Evolutionary conservation across 768 basidiomycete genomes (phyloP).

Genomic region (Nidularia sp.): DNA sequence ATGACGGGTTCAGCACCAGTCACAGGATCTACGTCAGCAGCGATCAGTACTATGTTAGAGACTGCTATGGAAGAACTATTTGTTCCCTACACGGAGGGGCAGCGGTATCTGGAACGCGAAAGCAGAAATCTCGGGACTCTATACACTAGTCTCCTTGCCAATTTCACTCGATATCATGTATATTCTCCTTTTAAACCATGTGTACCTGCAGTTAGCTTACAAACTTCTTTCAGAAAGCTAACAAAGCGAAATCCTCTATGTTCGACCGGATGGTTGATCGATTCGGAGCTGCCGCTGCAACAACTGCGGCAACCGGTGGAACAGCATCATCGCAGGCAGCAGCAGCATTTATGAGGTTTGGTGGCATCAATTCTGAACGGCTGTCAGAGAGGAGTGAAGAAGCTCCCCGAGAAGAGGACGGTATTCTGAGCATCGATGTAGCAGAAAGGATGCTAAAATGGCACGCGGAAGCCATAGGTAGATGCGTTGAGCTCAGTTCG

Average conservation of each 20-base stretch:
- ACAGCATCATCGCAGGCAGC: conserved; percentile 82
- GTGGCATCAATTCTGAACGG: conserved; percentile 63
- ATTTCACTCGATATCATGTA: conserved; percentile 90
- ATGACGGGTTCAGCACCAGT: conserved; percentile 42
- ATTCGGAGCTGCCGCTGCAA: conserved; percentile 71
- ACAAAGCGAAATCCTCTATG: conserved; percentile 70
- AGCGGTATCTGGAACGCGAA: conserved; percentile 89
- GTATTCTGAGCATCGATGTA: conserved; percentile 64
- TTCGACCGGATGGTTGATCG: conserved; percentile 94
- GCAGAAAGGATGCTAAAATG: conserved; percentile 93
- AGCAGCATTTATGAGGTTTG: conserved; percentile 85
- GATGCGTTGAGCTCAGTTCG: conserved; percentile 87
- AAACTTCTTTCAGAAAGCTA: conserved; percentile 58
- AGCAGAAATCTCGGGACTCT: conserved; percentile 77
- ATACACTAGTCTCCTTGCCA: conserved; percentile 65
- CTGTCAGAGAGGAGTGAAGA: conserved; percentile 52
- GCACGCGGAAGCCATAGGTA: conserved; percentile 96
- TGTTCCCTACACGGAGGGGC: conserved; percentile 88
- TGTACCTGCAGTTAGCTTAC: conserved; percentile 3
- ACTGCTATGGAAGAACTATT: conserved; percentile 95
- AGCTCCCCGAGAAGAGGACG: conserved; percentile 76
- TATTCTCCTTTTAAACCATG: conserved; percentile 5
- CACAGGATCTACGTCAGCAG: conserved; percentile 43
- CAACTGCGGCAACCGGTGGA: conserved; percentile 51
- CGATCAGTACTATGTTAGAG: conserved; percentile 88